phyloP scores from a whole-genome alignment of 2,329 filamentous ascomycete species.

The Fusarium luffae region DNA sequence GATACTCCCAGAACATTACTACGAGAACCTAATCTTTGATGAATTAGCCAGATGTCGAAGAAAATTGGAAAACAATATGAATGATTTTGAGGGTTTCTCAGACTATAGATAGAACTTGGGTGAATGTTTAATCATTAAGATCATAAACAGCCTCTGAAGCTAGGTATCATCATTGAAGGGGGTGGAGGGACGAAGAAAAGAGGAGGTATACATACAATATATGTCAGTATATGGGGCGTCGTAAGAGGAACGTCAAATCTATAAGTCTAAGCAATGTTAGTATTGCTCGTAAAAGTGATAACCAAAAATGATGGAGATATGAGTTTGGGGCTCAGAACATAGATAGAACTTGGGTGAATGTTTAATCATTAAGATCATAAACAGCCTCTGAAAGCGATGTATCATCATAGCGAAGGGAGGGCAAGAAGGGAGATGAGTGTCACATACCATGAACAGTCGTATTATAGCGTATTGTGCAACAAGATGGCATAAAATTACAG shows the following conservation, averaged over 20 bases:
- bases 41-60: neutral
- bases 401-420: constrained; percentile 53
- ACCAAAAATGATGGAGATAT: neutral
- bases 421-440: neutral
- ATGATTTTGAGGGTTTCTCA: constrained; percentile 9
- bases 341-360: constrained; percentile 45
- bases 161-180: constrained; percentile 53
- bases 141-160: constrained; percentile 63
- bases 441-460: constrained; percentile 38
- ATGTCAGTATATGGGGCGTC: neutral
- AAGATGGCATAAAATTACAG: neutral
- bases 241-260: neutral
- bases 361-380: constrained; percentile 59
- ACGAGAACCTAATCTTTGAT: neutral
- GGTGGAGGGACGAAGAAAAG: neutral
- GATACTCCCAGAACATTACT: neutral
- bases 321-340: constrained; percentile 29
- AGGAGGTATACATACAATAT: neutral
- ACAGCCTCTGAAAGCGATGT: constrained; percentile 8
- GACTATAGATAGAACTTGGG: constrained; percentile 43
- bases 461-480: neutral
- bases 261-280: neutral
- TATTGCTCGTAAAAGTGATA: neutral
- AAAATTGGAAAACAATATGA: neutral
- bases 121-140: constrained; percentile 53